Evolutionary conservation across 257 asterid species (phyloP), one percentile per base, ranked within the genome.

Genomic region (Lycium ferocissimum): DNA sequence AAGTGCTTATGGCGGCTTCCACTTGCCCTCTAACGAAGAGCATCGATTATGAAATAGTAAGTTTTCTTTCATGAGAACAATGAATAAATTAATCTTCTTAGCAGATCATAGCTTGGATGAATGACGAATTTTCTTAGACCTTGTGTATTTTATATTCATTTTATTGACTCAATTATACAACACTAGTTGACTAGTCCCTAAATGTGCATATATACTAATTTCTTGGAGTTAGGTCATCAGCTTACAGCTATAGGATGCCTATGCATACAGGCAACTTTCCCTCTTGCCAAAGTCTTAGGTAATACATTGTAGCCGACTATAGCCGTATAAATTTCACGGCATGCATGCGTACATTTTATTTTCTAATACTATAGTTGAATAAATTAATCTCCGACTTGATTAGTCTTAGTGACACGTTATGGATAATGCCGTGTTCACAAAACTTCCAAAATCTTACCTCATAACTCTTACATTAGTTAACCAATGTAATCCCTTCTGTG

Each of bases 271-370:
- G 79, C 43, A 4, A 8, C 0, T 8, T 70, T 8, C 4, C 2
- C 1, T 0, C 9, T 22, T 14, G 26, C 65, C 26, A 53, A 76
- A 76, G 65, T 53, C 47, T 53, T 26, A 18, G 63, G 65, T 51
- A 59, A 76, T 53, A 51, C 26, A 26, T 51, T 7, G 65, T 76
- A 76, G 65, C 82, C 82, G 82, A 53, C 47, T 53, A 26, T 26
- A 26, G 82, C 65, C 49, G 82, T 76, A 76, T 75, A 76, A 51
- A 51, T 76, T n/a, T 76, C 26, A 76, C 82, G 82, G 82, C 65
- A 51, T 53, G 82, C 82, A 54, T 76, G 59, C 65, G 26, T 72
- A 72, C 17, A 4, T 45, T 72, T 49, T 49, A 12, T 2, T 75
- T 49, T 75, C 14, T 63, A 75, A 11, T n/a, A 72, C 80, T 47